These are phyloP conservation scores for Acer campestre DNA, from an alignment of 345 rosid genomes.

Conservation along the genomic window DNA sequence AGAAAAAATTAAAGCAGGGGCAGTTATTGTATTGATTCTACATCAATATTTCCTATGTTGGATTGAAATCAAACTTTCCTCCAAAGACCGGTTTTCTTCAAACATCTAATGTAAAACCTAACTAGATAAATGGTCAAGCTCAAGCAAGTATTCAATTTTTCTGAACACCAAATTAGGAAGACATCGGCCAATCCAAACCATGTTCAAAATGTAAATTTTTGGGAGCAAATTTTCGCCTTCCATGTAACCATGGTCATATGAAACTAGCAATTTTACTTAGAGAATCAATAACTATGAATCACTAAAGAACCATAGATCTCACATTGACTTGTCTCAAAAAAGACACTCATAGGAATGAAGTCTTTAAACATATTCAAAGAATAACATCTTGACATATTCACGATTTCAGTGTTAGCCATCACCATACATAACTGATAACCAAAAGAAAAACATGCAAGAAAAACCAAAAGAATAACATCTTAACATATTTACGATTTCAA, in stretches of 20 bases:
- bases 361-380: slow-evolving; percentile 84
- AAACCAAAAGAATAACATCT: background rate
- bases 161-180: background rate
- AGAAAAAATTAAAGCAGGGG: too few species aligned
- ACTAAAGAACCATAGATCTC: slow-evolving; percentile 23
- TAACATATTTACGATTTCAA: too few species aligned
- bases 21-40: too few species aligned
- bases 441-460: slow-evolving; percentile 17
- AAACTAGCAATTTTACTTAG: background rate
- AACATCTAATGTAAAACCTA: background rate
- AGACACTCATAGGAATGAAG: slow-evolving; percentile 73
- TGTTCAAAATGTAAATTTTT: too few species aligned
- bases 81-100: background rate
- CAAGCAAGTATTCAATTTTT: background rate
- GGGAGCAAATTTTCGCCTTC: background rate
- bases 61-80: background rate
- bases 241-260: background rate
- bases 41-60: too few species aligned
- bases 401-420: slow-evolving; percentile 59
- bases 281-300: background rate
- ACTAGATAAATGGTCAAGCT: background rate
- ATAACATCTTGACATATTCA: slow-evolving; percentile 67
- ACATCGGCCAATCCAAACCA: background rate
- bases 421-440: slow-evolving; percentile 70
- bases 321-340: slow-evolving; percentile 77